These are phyloP conservation scores for Firmiana major DNA, from an alignment of 345 rosid genomes.

Conservation along the genomic window DNA sequence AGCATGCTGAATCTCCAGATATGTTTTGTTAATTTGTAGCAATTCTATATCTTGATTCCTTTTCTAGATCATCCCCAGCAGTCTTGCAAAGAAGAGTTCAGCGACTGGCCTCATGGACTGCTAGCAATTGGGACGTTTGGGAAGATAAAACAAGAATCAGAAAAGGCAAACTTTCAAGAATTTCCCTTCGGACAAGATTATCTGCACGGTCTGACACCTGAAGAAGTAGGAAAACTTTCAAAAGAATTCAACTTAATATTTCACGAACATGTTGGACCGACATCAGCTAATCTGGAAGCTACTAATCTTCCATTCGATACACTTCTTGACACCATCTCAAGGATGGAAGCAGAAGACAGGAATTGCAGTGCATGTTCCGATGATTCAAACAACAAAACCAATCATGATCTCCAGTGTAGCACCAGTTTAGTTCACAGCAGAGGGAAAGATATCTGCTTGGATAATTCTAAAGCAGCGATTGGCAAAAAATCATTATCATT, in stretches of 20 bases:
- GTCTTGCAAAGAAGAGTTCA: conserved; percentile 46
- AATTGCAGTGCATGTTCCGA: conserved; percentile 1
- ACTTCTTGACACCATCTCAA: background rate
- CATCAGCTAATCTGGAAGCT: background rate
- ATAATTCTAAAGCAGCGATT: conserved; percentile 22
- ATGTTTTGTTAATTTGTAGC: background rate
- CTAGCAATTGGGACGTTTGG: conserved; percentile 86
- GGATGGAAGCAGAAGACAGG: conserved; percentile 6
- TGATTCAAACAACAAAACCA: conserved; percentile 9
- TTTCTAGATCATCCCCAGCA: conserved; percentile 21
- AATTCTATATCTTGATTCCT: background rate
- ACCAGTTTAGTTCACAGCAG: conserved; percentile 9
- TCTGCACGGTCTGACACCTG: conserved; percentile 21
- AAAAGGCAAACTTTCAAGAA: conserved; percentile 14
- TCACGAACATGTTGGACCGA: conserved; percentile 9
- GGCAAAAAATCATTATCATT: conserved; percentile 52
- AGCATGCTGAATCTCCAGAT: background rate
- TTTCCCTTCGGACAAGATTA: conserved; percentile 12
- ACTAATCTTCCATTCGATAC: background rate
- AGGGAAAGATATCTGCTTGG: conserved; percentile 28
- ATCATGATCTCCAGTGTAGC: background rate
- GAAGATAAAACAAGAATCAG: conserved; percentile 29
- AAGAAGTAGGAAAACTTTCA: conserved; percentile 30
- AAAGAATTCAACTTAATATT: conserved; percentile 29
- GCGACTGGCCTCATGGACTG: conserved; percentile 60